These are phyloP conservation scores for Beauveria pseudobassiana DNA, from an alignment of 2,329 filamentous ascomycete species.

Conservation along the genomic window DNA sequence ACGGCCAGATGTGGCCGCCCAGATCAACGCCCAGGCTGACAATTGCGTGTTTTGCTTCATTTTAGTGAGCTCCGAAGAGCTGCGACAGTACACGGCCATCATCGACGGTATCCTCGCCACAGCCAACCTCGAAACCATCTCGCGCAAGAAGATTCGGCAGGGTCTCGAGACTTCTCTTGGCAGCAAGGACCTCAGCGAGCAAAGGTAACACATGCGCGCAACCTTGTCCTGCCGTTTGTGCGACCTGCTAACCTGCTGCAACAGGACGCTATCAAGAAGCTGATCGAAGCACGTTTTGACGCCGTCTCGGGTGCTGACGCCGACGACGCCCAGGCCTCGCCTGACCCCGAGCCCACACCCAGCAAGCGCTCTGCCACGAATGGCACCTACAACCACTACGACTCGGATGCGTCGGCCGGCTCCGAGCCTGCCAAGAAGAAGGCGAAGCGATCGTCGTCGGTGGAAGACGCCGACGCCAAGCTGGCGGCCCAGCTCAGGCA, in stretches of 20 bases:
- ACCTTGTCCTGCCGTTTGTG: neutral
- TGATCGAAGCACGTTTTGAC: constrained; percentile 71
- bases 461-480: constrained; percentile 73
- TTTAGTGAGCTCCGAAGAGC: constrained; percentile 44
- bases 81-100: constrained; percentile 45
- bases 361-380: constrained; percentile 29
- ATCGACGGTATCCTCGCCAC: constrained; percentile 53
- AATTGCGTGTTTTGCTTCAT: neutral
- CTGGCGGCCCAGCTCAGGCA: constrained; percentile 85
- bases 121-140: constrained; percentile 55
- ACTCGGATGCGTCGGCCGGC: constrained; percentile 40
- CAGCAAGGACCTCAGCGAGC: constrained; percentile 49
- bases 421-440: constrained; percentile 52
- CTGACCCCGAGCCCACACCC: constrained; percentile 23
- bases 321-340: constrained; percentile 33
- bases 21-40: neutral
- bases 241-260: neutral
- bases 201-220: constrained; percentile 36
- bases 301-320: constrained; percentile 50
- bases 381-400: constrained; percentile 28
- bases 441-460: constrained; percentile 53
- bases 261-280: constrained; percentile 60
- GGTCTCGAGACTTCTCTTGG: constrained; percentile 47
- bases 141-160: constrained; percentile 54
- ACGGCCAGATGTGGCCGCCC: neutral